Evolutionary conservation across 257 asterid genomes (phyloP).

Genomic region (Phtheirospermum japonicum): DNA sequence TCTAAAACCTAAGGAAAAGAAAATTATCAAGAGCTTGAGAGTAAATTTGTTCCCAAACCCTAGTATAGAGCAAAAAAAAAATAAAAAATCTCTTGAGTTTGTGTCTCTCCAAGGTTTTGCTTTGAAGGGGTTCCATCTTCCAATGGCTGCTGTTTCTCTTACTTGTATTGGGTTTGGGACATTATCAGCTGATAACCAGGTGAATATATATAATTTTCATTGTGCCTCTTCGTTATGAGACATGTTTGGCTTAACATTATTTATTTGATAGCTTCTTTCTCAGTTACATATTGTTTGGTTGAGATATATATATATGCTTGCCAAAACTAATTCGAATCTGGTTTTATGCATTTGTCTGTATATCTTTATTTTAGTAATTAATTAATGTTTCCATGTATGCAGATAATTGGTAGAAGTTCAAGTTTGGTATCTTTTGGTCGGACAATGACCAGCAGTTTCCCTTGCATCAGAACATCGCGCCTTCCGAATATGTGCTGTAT

Average conservation of each 20-base stretch:
- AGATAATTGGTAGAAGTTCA: constrained; percentile 31
- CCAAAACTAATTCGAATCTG: not conserved
- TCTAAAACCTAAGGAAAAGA: no score
- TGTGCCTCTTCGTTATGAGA: no score
- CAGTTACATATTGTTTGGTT: not conserved
- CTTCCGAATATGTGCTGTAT: constrained; percentile 46
- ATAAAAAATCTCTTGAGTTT: not conserved
- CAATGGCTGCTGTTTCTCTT: constrained; percentile 55
- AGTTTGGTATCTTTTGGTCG: constrained; percentile 40
- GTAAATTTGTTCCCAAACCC: no score
- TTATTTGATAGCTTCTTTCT: not conserved
- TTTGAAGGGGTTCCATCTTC: constrained; percentile 24
- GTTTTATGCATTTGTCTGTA: no score
- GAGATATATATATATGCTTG: not conserved
- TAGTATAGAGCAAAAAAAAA: not conserved
- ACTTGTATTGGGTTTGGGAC: constrained; percentile 35
- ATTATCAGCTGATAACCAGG: constrained; percentile 37
- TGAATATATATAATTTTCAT: constrained; percentile 8
- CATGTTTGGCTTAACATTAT: not conserved
- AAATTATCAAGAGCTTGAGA: no score
- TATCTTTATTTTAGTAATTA: no score
- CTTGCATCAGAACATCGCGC: constrained; percentile 38
- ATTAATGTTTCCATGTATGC: no score
- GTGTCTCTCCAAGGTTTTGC: no score
- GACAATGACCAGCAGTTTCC: constrained; percentile 33